Conservation (phyloP, 768 basidiomycete genomes). For the Pleurotus giganteus region DNA sequence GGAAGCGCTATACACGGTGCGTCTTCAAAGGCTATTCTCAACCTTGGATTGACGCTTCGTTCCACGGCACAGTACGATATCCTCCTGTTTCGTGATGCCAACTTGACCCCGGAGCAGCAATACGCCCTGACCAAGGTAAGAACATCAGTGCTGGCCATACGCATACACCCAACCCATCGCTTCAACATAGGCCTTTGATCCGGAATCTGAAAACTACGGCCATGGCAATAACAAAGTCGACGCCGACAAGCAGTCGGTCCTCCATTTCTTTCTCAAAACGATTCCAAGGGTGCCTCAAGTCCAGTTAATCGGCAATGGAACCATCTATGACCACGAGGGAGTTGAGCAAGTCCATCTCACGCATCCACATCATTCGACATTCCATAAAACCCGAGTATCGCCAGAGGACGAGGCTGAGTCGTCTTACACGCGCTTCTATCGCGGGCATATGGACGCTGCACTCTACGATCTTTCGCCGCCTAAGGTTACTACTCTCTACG, state of each 20-base stretch:
- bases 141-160: neutral
- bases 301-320: constrained; percentile 89
- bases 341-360: constrained; percentile 77
- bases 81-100: constrained; percentile 70
- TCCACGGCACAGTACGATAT: constrained; percentile 51
- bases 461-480: constrained; percentile 76
- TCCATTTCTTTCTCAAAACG: constrained; percentile 88
- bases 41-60: neutral
- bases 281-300: constrained; percentile 88
- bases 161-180: neutral
- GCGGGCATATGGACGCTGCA: constrained; percentile 93
- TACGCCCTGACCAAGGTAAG: constrained; percentile 79
- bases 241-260: constrained; percentile 69
- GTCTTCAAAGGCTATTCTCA: too few species aligned
- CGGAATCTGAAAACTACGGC: constrained; percentile 60
- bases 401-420: constrained; percentile 64
- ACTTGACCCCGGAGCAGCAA: constrained; percentile 78
- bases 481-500: constrained; percentile 83
- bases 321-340: constrained; percentile 77
- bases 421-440: constrained; percentile 82
- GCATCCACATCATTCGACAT: constrained; percentile 83
- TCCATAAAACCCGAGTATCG: constrained; percentile 79
- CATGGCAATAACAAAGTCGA: constrained; percentile 89
- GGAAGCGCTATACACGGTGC: constrained; percentile 79
- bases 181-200: constrained; percentile 68